A percentile compares a stretch with the other conserved stretches of the same genome.
Evolutionary conservation across 2,329 filamentous ascomycete genomes (phyloP).

Genomic region (Venturia aucupariae): DNA sequence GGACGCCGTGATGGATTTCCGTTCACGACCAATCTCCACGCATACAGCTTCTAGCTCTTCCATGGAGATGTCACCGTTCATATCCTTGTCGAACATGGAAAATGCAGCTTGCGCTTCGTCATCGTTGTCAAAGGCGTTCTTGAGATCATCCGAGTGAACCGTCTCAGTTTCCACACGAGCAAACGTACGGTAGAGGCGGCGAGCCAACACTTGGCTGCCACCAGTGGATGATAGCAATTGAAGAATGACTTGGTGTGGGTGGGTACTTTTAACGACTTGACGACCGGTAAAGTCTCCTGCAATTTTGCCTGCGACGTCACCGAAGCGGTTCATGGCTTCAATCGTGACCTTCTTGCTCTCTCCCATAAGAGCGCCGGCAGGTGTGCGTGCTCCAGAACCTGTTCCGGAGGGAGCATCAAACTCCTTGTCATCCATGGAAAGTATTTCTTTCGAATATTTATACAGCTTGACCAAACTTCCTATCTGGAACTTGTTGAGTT

Average conservation of each 20-base stretch:
- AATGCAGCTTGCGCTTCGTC: constrained; percentile 89
- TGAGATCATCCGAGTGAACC: constrained; percentile 68
- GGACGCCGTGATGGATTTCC: constrained; percentile 89
- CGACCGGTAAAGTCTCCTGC: constrained; percentile 88
- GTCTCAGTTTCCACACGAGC: constrained; percentile 66
- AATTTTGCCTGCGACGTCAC: constrained; percentile 74
- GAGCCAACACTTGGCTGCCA: constrained; percentile 74
- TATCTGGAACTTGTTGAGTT: constrained; percentile 87
- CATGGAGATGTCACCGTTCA: constrained; percentile 94
- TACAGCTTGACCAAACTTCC: constrained; percentile 57
- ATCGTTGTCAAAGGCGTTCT: constrained; percentile 65
- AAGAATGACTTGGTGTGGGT: constrained; percentile 76
- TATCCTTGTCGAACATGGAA: constrained; percentile 86
- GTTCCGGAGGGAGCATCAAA: constrained; percentile 46
- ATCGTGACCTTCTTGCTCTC: constrained; percentile 64
- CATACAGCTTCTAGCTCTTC: constrained; percentile 89
- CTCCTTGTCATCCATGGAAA: constrained; percentile 65
- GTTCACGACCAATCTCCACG: constrained; percentile 87
- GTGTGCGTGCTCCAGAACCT: constrained; percentile 59
- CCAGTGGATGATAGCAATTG: constrained; percentile 63
- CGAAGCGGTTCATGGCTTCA: constrained; percentile 67
- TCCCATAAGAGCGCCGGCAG: constrained; percentile 55
- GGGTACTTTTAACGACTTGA: constrained; percentile 55
- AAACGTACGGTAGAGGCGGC: constrained; percentile 81
- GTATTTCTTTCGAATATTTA: constrained; percentile 54